Percentiles rank a stretch among this genome's conserved stretches.
These are phyloP conservation scores for Kregervanrija pseudodelftensis DNA, from an alignment of 805 yeast species.

Conservation along the genomic window DNA sequence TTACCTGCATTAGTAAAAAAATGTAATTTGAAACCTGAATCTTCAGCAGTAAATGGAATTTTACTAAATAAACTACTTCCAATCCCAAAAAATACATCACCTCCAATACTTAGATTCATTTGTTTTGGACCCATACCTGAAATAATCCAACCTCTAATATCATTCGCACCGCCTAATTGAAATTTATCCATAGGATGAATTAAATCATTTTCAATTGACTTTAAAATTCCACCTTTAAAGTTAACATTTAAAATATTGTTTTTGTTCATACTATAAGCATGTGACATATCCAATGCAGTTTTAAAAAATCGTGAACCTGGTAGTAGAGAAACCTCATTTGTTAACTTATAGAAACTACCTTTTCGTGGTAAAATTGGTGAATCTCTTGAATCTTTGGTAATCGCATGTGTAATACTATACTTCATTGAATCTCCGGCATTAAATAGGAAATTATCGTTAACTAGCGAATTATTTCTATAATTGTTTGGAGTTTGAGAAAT, in stretches of 20 bases:
- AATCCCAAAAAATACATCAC: slow-evolving; percentile 40
- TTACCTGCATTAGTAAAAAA: slow-evolving; percentile 42
- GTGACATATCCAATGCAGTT: slow-evolving; percentile 32
- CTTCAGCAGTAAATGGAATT: slow-evolving; percentile 35
- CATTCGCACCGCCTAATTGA: slow-evolving; percentile 55
- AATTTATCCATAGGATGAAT: slow-evolving; percentile 44
- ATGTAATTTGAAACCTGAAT: slow-evolving; percentile 42
- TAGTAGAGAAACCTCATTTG: slow-evolving; percentile 20
- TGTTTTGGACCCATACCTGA: slow-evolving; percentile 52
- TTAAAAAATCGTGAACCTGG: slow-evolving; percentile 34
- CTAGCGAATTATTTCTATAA: slow-evolving; percentile 24
- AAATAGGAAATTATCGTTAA: slow-evolving; percentile 26
- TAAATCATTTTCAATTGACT: slow-evolving; percentile 10
- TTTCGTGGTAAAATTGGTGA: slow-evolving; percentile 34
- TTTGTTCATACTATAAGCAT: slow-evolving; percentile 20
- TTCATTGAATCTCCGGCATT: slow-evolving; percentile 43
- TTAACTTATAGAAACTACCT: slow-evolving; percentile 32
- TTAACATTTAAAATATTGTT: slow-evolving; percentile 17
- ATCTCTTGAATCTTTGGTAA: slow-evolving; percentile 39
- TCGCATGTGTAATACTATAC: slow-evolving; percentile 34
- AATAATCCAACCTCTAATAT: slow-evolving; percentile 43
- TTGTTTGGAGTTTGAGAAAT: slow-evolving; percentile 15
- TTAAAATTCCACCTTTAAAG: slow-evolving; percentile 22
- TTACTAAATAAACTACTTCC: slow-evolving; percentile 38
- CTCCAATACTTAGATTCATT: slow-evolving; percentile 43